phyloP scores from a whole-genome alignment of 73 alveolate species.

The Uronychia setigera region DNA sequence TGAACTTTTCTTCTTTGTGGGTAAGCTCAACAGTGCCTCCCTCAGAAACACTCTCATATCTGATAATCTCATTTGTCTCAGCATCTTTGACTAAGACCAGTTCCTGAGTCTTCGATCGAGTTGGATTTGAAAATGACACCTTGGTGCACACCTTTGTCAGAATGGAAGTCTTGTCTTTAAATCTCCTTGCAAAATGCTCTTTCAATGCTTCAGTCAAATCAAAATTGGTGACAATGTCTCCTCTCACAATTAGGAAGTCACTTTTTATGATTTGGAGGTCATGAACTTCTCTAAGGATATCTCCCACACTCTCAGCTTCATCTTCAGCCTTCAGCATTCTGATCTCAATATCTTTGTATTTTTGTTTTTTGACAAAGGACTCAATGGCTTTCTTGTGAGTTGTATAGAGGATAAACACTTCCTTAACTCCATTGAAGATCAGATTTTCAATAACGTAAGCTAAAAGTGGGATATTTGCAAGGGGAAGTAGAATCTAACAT shows the following conservation, averaged over 20 bases:
- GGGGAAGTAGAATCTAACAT: not conserved
- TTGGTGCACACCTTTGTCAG: conserved; percentile 36
- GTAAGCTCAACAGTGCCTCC: not conserved
- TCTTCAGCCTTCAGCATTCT: conserved; percentile 9
- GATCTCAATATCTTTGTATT: conserved; percentile 37
- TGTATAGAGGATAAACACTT: conserved; percentile 20
- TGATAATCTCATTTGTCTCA: conserved; percentile 42
- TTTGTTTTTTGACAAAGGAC: conserved; percentile 17
- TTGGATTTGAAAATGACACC: conserved; percentile 41
- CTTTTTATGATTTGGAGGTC: conserved; percentile 25
- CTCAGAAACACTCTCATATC: conserved; percentile 14
- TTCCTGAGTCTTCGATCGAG: conserved; percentile 29
- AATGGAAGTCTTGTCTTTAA: conserved; percentile 28
- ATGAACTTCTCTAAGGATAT: conserved; percentile 46
- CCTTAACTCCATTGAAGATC: conserved; percentile 27
- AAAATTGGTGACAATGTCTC: conserved; percentile 42
- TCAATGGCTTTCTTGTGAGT: conserved; percentile 22
- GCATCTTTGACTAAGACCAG: conserved; percentile 16
- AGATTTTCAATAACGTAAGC: conserved; percentile 42
- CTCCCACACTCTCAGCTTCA: conserved; percentile 20
- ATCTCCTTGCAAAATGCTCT: conserved; percentile 35
- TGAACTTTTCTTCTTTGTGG: conserved; percentile 9
- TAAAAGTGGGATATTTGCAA: conserved; percentile 26
- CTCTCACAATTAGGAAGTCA: conserved; percentile 46
- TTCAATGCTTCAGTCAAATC: conserved; percentile 27